These are phyloP conservation scores for Candida tropicalis DNA, from an alignment of 1,139 yeast species.

Conservation along the genomic window DNA sequence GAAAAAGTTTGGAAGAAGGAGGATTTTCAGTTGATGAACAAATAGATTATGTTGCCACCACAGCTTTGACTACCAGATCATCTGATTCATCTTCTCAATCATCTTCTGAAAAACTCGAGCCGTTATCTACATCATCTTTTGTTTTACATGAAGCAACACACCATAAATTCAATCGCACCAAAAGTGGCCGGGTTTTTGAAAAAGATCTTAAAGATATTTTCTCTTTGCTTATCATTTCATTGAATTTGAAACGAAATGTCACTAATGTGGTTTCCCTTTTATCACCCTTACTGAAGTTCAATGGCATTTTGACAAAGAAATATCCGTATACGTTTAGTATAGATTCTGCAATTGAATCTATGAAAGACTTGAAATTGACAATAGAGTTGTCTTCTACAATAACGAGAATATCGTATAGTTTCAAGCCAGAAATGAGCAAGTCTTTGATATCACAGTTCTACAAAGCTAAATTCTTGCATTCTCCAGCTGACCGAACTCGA, in stretches of 20 bases:
- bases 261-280: not conserved
- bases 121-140: conserved; percentile 7
- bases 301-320: conserved; percentile 19
- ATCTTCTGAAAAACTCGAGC: not conserved
- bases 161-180: conserved; percentile 39
- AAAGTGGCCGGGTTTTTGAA: conserved; percentile 54
- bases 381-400: conserved; percentile 53
- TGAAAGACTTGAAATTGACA: conserved; percentile 52
- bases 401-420: conserved; percentile 61
- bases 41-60: conserved; percentile 1
- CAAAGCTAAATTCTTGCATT: conserved; percentile 70
- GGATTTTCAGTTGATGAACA: conserved; percentile 1
- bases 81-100: not conserved
- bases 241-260: conserved; percentile 37
- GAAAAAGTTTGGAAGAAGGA: not conserved
- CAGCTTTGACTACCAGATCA: not conserved
- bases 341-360: conserved; percentile 51
- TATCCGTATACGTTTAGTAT: conserved; percentile 58
- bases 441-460: conserved; percentile 58
- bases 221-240: conserved; percentile 52
- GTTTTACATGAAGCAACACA: conserved; percentile 47
- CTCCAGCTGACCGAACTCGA: conserved; percentile 74
- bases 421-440: conserved; percentile 54
- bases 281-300: conserved; percentile 13
- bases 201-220: conserved; percentile 61